Evolutionary conservation across 2,329 filamentous ascomycete species (phyloP).

Genomic region (Stromatinia cepivora): DNA sequence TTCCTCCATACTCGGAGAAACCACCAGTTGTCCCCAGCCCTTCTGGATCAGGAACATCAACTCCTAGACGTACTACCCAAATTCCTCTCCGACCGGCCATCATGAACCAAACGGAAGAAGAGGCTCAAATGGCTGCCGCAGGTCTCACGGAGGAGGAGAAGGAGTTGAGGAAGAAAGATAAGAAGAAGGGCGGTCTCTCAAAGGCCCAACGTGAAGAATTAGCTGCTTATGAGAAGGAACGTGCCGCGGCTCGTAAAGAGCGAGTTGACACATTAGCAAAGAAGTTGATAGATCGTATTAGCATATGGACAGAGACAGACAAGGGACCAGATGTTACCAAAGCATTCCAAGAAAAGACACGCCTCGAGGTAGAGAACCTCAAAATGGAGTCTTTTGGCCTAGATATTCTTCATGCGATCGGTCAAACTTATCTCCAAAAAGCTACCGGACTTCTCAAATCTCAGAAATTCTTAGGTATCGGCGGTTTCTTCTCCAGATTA

Average conservation of each 20-base stretch:
- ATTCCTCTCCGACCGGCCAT: conserved; percentile 82
- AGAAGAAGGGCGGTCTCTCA: conserved; percentile 82
- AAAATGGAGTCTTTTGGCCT: conserved; percentile 99
- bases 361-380: conserved; percentile 91
- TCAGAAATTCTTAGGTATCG: conserved; percentile 95
- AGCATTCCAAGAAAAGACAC: conserved; percentile 92
- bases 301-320: conserved; percentile 96
- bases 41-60: conserved; percentile 45
- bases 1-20: conserved; percentile 22
- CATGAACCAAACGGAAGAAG: conserved; percentile 84
- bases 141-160: conserved; percentile 72
- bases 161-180: conserved; percentile 75
- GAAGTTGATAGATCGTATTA: conserved; percentile 87
- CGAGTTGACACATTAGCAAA: conserved; percentile 79
- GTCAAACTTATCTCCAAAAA: conserved; percentile 85
- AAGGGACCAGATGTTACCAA: conserved; percentile 79
- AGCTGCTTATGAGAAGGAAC: conserved; percentile 83
- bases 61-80: conserved; percentile 42
- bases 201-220: conserved; percentile 95
- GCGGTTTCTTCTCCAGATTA: conserved; percentile 88
- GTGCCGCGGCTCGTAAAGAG: conserved; percentile 80
- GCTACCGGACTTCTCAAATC: conserved; percentile 85
- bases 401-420: conserved; percentile 94
- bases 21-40: conserved; percentile 31
- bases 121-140: conserved; percentile 62